Conservation (phyloP, 148 eudicot genomes). For the Oxyria digyna region DNA sequence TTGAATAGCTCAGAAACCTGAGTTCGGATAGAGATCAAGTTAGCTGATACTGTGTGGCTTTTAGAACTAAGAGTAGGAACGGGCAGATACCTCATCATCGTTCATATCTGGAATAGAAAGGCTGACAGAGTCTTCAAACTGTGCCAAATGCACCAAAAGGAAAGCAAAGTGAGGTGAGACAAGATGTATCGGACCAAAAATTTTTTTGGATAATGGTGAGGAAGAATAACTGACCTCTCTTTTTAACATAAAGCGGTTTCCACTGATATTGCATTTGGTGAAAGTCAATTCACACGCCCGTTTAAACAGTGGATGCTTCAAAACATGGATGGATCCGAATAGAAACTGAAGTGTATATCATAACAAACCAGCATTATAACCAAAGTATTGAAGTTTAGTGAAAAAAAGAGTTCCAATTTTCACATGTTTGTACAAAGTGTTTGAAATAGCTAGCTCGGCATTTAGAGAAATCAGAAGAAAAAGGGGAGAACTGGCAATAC, state of each 20-base stretch:
- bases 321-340: slow-evolving; percentile 37
- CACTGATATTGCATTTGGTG: slow-evolving; percentile 17
- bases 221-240: slow-evolving; percentile 29
- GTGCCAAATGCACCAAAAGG: slow-evolving; percentile 11
- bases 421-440: neutral
- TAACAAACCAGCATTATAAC: slow-evolving; percentile 1
- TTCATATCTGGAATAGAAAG: slow-evolving; percentile 32
- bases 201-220: neutral
- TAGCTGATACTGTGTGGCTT: neutral
- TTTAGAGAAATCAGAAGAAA: neutral
- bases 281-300: slow-evolving; percentile 46
- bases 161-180: neutral
- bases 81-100: slow-evolving; percentile 30
- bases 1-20: slow-evolving; percentile 43
- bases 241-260: slow-evolving; percentile 22
- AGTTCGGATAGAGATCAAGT: neutral
- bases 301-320: slow-evolving; percentile 45
- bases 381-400: neutral
- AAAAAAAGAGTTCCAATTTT: neutral
- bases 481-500: neutral
- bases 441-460: neutral
- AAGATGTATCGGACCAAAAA: neutral
- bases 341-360: slow-evolving; percentile 37
- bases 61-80: neutral
- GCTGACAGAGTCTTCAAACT: slow-evolving; percentile 26